Evolutionary conservation across 495 filamentous ascomycete species (phyloP), one percentile per base, ranked within the genome.

Genomic region (Elasticomyces elasticus): DNA sequence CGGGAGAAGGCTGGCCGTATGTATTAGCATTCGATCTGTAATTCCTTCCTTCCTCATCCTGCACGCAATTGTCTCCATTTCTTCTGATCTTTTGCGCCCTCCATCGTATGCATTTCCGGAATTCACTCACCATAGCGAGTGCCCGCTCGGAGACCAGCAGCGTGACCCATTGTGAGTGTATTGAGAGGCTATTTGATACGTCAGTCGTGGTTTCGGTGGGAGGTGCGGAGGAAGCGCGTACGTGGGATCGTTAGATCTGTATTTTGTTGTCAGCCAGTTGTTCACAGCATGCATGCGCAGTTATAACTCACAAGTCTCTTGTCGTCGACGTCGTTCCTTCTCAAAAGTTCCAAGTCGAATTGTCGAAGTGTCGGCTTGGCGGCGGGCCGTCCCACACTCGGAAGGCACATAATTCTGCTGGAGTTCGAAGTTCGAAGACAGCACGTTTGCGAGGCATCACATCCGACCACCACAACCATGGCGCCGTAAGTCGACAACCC

Each of bases 131-230:
- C 68, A 68, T 70, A 71, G 55, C 91, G 86, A 74, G 90, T 97
- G 74, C 91, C 90, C 67, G 86, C 81, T 72, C 90, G 79, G 67
- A 95, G 82, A 91, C 91, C 91, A 71, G 84, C 83, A 60, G 89
- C 81, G 82, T 96, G 90, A 91, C 89, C 89, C 91, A 95, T 97
- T 64, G 71, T 75, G 77, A 70, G 24, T 40, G 35, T 52, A 27
- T 54, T 55, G 22, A 31, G 35, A 31, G 54, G 58, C 58, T 61
- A 41, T 52, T 1, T 2, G 7, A 23, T 45, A 51, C 52, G 41
- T 56, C 46, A 51, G 46, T 28, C 15, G 17, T 5, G 5, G 19
- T 46, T 12, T 23, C 12, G 26, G 6, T 11, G 10, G 17, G n/a
- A 5, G 31, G 27, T 2, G 33, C 15, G 2, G 13, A 13, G 23